A percentile compares a stretch with the other conserved stretches of the same genome.
phyloP scores from a whole-genome alignment of 2,329 filamentous ascomycete genomes.

The Penicillium expansum region DNA sequence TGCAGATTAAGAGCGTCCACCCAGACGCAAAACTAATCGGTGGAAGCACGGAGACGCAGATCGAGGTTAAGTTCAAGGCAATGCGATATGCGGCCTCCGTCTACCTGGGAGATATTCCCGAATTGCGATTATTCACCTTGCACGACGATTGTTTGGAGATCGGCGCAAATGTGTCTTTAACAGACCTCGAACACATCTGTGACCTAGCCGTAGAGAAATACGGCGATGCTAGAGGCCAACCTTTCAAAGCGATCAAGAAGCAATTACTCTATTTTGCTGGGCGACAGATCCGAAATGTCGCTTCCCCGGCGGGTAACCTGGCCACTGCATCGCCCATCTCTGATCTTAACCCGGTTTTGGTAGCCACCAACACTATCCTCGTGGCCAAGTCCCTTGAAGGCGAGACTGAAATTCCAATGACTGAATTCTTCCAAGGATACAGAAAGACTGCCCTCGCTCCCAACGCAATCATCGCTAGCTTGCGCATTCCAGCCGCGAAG shows the following conservation, averaged over 20 bases:
- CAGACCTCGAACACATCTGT: slow-evolving; percentile 84
- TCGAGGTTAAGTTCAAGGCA: slow-evolving; percentile 97
- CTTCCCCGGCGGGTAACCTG: slow-evolving; percentile 89
- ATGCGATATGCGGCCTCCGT: slow-evolving; percentile 87
- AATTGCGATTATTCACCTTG: slow-evolving; percentile 78
- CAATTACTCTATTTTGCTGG: slow-evolving; percentile 94
- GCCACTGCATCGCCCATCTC: slow-evolving; percentile 95
- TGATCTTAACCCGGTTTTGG: slow-evolving; percentile 90
- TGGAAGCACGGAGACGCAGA: slow-evolving; percentile 94
- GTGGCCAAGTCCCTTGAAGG: slow-evolving; percentile 73
- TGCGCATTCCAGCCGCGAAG: slow-evolving; percentile 76
- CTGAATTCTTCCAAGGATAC: slow-evolving; percentile 89
- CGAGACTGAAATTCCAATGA: slow-evolving; percentile 85
- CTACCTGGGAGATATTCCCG: slow-evolving; percentile 88
- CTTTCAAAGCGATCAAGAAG: slow-evolving; percentile 88
- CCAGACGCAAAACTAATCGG: slow-evolving; percentile 92
- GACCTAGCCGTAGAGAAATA: slow-evolving; percentile 76
- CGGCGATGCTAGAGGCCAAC: slow-evolving; percentile 66
- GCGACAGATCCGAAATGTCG: slow-evolving; percentile 94
- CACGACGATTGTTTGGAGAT: slow-evolving; percentile 81
- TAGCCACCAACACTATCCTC: slow-evolving; percentile 78
- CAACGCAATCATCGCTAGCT: slow-evolving; percentile 79
- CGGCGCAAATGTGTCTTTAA: slow-evolving; percentile 87
- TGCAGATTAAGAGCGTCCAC: slow-evolving; percentile 84
- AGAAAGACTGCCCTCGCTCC: slow-evolving; percentile 75